A percentile compares a stretch with the other conserved stretches of the same genome.
Conservation (phyloP, 1,284 basidiomycete species). For the Puccinia horiana region DNA sequence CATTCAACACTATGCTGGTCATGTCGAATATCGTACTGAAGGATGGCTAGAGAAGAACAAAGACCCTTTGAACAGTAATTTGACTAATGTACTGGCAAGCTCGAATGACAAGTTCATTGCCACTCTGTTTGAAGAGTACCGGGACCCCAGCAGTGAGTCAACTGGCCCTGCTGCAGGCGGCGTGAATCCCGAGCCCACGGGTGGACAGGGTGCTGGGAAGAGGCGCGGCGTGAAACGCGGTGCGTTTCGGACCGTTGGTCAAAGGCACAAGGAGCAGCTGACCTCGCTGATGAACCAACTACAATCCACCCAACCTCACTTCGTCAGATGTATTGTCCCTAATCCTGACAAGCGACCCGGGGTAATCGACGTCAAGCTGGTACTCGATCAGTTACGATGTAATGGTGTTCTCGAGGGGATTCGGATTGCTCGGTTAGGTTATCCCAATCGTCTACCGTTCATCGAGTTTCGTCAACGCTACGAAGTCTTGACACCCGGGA, state of each 20-base stretch:
- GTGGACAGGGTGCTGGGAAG: constrained; percentile 60
- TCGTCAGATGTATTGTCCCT: constrained; percentile 96
- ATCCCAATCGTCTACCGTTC: constrained; percentile 94
- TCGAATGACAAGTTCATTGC: constrained; percentile 83
- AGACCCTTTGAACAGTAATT: constrained; percentile 95
- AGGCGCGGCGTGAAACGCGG: constrained; percentile 85
- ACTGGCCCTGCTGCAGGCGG: constrained; percentile 54
- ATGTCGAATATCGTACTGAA: constrained; percentile 92
- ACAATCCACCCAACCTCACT: constrained; percentile 93
- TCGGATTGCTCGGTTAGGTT: constrained; percentile 93
- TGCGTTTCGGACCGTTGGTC: constrained; percentile 92
- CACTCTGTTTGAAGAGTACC: constrained; percentile 79
- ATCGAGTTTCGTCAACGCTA: constrained; percentile 97
- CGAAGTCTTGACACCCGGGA: constrained; percentile 88
- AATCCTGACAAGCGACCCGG: constrained; percentile 90
- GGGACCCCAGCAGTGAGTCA: constrained; percentile 58
- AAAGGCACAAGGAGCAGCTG: constrained; percentile 95
- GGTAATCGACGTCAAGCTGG: constrained; percentile 86
- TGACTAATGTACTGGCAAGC: constrained; percentile 81
- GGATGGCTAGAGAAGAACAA: constrained; percentile 99
- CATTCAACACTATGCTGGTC: constrained; percentile 93
- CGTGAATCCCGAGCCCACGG: constrained; percentile 60
- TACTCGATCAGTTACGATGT: constrained; percentile 93
- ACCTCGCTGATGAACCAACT: constrained; percentile 88
- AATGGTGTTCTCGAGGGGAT: constrained; percentile 99